Percentiles rank a stretch among this genome's conserved stretches.
Evolutionary conservation across 768 basidiomycete species (phyloP).

Genomic region (Russula sp.): DNA sequence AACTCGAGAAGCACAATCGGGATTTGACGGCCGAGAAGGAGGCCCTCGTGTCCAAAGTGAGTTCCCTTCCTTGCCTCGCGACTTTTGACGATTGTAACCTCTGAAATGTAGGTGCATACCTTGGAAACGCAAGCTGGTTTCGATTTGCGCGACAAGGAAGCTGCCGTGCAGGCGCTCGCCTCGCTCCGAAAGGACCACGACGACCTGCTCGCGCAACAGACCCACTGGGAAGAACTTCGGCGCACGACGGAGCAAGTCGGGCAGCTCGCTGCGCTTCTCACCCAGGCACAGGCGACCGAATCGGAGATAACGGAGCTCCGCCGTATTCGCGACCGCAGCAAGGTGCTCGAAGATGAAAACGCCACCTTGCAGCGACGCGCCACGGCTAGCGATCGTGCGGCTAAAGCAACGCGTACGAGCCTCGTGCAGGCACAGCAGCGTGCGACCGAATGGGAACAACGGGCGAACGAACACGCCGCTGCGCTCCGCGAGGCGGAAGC

Average conservation of each 20-base stretch:
- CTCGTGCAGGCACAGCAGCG: slow-evolving; percentile 72
- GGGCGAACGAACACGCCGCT: slow-evolving; percentile 62
- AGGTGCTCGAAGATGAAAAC: slow-evolving; percentile 61
- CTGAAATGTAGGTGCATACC: slow-evolving; percentile 44
- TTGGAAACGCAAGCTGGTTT: slow-evolving; percentile 55
- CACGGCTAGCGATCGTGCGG: slow-evolving; percentile 54
- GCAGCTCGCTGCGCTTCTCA: slow-evolving; percentile 41
- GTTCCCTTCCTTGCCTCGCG: slow-evolving; percentile 25
- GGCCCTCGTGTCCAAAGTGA: slow-evolving; percentile 53
- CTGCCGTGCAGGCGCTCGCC: slow-evolving; percentile 43
- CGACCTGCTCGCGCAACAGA: slow-evolving; percentile 52
- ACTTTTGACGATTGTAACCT: too few relatives aligned
- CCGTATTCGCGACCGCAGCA: slow-evolving; percentile 50
- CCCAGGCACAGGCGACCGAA: slow-evolving; percentile 58
- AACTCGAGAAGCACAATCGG: slow-evolving; percentile 55
- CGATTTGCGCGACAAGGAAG: slow-evolving; percentile 58
- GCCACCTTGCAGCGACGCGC: slow-evolving; percentile 59
- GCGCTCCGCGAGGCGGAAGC: slow-evolving; percentile 55
- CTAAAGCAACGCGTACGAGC: slow-evolving; percentile 52
- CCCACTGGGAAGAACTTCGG: slow-evolving; percentile 74
- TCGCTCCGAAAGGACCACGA: slow-evolving; percentile 57
- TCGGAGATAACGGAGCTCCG: slow-evolving; percentile 70
- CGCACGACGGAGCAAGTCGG: slow-evolving; percentile 71
- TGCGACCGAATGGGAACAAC: slow-evolving; percentile 75
- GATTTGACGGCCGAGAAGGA: slow-evolving; percentile 54